Evolutionary conservation across 83 land plant genomes (phyloP).

Genomic region (Diphasiastrum complanatum): DNA sequence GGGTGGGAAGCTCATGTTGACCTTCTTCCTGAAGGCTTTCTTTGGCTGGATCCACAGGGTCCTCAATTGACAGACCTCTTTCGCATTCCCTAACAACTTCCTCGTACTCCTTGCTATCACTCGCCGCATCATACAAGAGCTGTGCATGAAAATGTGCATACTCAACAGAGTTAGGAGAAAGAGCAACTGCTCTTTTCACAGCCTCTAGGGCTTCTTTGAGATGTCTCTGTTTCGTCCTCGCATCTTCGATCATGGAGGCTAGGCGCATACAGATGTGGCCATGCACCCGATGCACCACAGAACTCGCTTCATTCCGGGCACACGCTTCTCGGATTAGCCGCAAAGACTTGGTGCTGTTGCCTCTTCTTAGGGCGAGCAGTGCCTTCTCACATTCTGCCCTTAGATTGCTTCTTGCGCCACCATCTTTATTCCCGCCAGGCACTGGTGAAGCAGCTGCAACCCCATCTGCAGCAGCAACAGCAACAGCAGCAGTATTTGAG

Average conservation of each 20-base stretch:
- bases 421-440: too few relatives aligned
- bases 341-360: constrained; percentile 70
- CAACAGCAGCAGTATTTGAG: too few relatives aligned
- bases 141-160: constrained; percentile 70
- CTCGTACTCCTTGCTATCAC: constrained; percentile 60
- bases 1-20: constrained; percentile 40
- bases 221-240: constrained; percentile 54
- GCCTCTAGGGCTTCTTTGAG: constrained; percentile 58
- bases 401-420: too few relatives aligned
- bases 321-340: constrained; percentile 60
- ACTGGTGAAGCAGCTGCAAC: too few relatives aligned
- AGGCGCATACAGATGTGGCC: constrained; percentile 63
- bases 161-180: constrained; percentile 66
- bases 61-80: constrained; percentile 49
- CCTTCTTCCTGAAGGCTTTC: constrained; percentile 66
- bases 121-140: constrained; percentile 59
- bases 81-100: constrained; percentile 74
- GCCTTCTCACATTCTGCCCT: constrained; percentile 76
- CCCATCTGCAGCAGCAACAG: too few relatives aligned
- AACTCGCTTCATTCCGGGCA: constrained; percentile 27
- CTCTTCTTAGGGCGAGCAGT: constrained; percentile 59
- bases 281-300: constrained; percentile 54
- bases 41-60: constrained; percentile 74
- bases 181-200: constrained; percentile 42
- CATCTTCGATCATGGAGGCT: constrained; percentile 62